Evolutionary conservation across 1,139 yeast genomes (phyloP).

Genomic region (Suhomyces terraborum): DNA sequence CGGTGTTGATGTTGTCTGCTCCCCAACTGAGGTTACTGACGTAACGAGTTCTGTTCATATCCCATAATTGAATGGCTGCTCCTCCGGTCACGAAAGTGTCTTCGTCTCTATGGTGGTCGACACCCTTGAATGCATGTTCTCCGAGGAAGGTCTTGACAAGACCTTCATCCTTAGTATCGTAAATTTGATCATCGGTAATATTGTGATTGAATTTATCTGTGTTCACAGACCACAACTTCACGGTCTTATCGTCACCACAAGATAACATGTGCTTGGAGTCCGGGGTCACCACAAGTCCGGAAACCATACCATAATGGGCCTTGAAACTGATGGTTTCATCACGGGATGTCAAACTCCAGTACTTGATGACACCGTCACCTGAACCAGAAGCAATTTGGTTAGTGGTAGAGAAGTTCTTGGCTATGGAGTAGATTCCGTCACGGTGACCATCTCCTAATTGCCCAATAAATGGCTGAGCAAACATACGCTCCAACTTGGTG

Average conservation of each 20-base stretch:
- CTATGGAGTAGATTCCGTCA: constrained; percentile 91
- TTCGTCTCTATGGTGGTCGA: constrained; percentile 83
- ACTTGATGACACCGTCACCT: constrained; percentile 92
- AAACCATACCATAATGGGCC: constrained; percentile 90
- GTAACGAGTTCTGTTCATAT: constrained; percentile 74
- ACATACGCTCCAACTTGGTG: constrained; percentile 91
- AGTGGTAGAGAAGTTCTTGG: constrained; percentile 70
- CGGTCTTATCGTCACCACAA: constrained; percentile 88
- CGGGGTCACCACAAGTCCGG: constrained; percentile 83
- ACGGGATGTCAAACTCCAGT: constrained; percentile 82
- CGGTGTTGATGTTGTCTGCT: constrained; percentile 82
- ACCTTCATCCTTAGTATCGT: constrained; percentile 42
- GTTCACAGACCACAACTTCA: constrained; percentile 75
- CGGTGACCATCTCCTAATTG: constrained; percentile 94
- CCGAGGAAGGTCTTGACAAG: constrained; percentile 77
- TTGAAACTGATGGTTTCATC: constrained; percentile 74
- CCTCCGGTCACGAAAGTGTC: constrained; percentile 90
- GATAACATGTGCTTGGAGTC: constrained; percentile 62
- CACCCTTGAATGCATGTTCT: constrained; percentile 78
- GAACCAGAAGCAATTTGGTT: constrained; percentile 86
- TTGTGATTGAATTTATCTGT: constrained; percentile 45
- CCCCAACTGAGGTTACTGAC: constrained; percentile 89
- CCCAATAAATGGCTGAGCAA: constrained; percentile 96
- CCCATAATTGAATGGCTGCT: constrained; percentile 87
- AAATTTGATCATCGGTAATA: constrained; percentile 38